Conservation (phyloP, 2,329 filamentous ascomycete genomes). For the Dactylella cylindrospora region DNA sequence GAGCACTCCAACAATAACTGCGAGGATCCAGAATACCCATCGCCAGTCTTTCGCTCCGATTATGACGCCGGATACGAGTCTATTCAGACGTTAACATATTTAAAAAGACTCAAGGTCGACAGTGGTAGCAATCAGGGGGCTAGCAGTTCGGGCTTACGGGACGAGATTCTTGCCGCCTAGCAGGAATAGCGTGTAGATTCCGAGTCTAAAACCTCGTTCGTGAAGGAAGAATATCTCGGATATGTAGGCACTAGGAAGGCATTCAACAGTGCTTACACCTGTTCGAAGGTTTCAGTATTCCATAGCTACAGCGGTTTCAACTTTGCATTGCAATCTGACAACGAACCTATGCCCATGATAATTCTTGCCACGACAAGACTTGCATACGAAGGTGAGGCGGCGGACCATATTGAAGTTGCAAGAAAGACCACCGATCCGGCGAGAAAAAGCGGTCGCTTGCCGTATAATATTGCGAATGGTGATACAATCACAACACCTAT, state of each 20-base stretch:
- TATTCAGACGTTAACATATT: background rate
- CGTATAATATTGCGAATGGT: slow-evolving; percentile 85
- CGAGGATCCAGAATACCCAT: slow-evolving; percentile 88
- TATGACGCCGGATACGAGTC: slow-evolving; percentile 76
- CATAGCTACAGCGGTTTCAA: too few relatives aligned
- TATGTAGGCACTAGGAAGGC: slow-evolving; percentile 87
- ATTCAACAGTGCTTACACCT: slow-evolving; percentile 80
- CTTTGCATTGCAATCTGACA: background rate
- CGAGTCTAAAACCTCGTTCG: slow-evolving; percentile 86
- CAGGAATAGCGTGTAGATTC: slow-evolving; percentile 86
- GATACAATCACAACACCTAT: slow-evolving; percentile 80
- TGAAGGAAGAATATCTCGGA: slow-evolving; percentile 96
- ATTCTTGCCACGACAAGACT: slow-evolving; percentile 80
- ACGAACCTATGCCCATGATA: slow-evolving; percentile 73
- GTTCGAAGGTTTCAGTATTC: background rate
- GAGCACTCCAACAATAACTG: slow-evolving; percentile 74
- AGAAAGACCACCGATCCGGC: slow-evolving; percentile 75
- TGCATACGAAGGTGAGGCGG: slow-evolving; percentile 74
- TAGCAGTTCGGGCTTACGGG: slow-evolving; percentile 60
- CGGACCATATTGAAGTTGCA: slow-evolving; percentile 77
- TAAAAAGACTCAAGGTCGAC: background rate
- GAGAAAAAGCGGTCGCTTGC: slow-evolving; percentile 89
- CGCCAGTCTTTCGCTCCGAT: slow-evolving; percentile 79
- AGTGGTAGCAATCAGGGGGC: too few relatives aligned
- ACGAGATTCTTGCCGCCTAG: slow-evolving; percentile 89